phyloP scores from a whole-genome alignment of 192 early-diverging fungal genomes.

The Geosiphon pyriformis region DNA sequence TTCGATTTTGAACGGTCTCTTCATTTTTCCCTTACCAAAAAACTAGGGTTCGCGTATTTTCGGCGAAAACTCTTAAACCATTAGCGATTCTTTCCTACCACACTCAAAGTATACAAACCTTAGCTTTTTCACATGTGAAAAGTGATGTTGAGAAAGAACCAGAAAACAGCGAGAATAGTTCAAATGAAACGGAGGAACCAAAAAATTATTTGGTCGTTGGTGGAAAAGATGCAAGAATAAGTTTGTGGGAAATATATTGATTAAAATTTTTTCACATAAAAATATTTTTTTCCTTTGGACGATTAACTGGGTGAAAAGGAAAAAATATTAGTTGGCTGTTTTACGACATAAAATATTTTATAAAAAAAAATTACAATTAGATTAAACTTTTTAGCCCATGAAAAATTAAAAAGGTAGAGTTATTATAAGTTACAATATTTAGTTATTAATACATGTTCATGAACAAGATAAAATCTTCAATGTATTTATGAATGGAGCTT shows the following conservation, averaged over 20 bases:
- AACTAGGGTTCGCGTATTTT: slow-evolving; percentile 34
- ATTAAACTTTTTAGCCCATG: no score
- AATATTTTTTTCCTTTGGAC: no score
- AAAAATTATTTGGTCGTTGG: slow-evolving; percentile 34
- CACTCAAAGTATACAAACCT: slow-evolving; percentile 32
- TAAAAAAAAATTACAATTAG: no score
- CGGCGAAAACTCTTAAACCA: slow-evolving; percentile 35
- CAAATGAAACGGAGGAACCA: slow-evolving; percentile 15
- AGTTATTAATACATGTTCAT: no score
- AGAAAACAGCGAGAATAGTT: slow-evolving; percentile 25
- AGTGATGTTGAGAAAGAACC: slow-evolving; percentile 7
- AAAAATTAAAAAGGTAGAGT: no score
- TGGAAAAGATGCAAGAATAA: slow-evolving; percentile 36
- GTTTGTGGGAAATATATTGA: slow-evolving; percentile 43
- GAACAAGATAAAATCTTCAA: no score
- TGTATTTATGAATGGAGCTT: no score
- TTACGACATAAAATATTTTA: no score
- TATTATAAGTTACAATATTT: no score
- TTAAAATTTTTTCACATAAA: no score
- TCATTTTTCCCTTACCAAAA: background rate
- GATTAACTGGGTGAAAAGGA: no score
- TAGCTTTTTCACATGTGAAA: slow-evolving; percentile 25
- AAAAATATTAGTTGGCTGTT: no score
- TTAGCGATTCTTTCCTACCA: slow-evolving; percentile 39
- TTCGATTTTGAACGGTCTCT: background rate